Evolutionary conservation across 441 rosid genomes (phyloP).

Genomic region (Croton laevigatus): DNA sequence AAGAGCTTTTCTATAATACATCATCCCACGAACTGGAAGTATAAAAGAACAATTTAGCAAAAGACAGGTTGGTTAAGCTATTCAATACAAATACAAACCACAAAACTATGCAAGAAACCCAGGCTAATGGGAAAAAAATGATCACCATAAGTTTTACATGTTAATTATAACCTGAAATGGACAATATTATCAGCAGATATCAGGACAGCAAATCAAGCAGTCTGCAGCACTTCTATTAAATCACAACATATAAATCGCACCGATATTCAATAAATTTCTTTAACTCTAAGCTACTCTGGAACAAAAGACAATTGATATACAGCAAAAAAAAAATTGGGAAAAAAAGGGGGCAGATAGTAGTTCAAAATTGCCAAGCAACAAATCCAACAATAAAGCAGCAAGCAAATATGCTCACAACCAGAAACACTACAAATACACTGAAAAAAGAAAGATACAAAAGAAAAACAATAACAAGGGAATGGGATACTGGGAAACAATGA

Average conservation of each 20-base stretch:
- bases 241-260: not conserved
- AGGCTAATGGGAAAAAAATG: not conserved
- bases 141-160: not conserved
- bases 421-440: not conserved
- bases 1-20: conserved; percentile 98
- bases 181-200: not conserved
- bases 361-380: not conserved
- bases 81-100: not conserved
- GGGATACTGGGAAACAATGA: not conserved
- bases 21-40: conserved; percentile 97
- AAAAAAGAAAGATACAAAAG: not conserved
- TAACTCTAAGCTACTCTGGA: not conserved
- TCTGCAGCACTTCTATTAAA: not conserved
- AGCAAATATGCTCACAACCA: not conserved
- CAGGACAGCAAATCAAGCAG: not conserved
- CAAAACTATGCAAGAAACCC: not conserved
- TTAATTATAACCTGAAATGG: not conserved
- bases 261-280: not conserved
- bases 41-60: conserved; percentile 19
- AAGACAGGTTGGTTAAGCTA: conserved; percentile 8
- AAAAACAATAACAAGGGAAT: not conserved
- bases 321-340: too few relatives aligned
- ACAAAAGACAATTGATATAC: not conserved
- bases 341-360: not conserved
- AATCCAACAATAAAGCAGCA: not conserved